Evolutionary conservation across 2,329 filamentous ascomycete genomes (phyloP).

Genomic region (Clarireedia hainanense): DNA sequence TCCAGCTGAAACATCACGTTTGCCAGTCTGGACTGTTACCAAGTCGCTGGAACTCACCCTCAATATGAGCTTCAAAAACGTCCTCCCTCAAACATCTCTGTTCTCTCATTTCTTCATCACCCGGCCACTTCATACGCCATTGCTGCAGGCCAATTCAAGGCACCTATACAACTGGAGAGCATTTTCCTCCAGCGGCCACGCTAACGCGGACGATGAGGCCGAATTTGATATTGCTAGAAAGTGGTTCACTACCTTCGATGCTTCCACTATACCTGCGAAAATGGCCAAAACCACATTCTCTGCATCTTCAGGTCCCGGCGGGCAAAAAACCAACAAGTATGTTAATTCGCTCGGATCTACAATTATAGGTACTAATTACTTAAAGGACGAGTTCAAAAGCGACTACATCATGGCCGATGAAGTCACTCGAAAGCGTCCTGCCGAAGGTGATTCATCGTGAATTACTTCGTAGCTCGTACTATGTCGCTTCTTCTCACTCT

Average conservation of each 20-base stretch:
- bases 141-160: constrained; percentile 5
- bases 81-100: not conserved
- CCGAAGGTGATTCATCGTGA: constrained; percentile 23
- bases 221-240: constrained; percentile 24
- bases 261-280: constrained; percentile 20
- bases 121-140: constrained; percentile 7
- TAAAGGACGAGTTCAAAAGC: constrained; percentile 29
- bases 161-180: constrained; percentile 10
- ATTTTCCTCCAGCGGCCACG: constrained; percentile 16
- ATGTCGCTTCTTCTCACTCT: constrained; percentile 22
- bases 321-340: constrained; percentile 31
- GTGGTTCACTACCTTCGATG: constrained; percentile 24
- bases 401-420: constrained; percentile 24
- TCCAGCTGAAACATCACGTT: not conserved
- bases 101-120: constrained; percentile 10
- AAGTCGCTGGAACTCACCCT: no score
- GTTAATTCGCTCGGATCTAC: not conserved
- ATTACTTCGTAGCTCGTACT: constrained; percentile 23
- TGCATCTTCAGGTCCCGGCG: constrained; percentile 26
- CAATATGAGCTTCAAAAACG: not conserved
- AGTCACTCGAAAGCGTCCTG: constrained; percentile 17
- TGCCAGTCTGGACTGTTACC: no score
- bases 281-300: constrained; percentile 23
- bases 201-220: constrained; percentile 12
- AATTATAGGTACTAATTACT: constrained; percentile 2